Conservation (phyloP, 192 early-diverging fungal species). For the Podila verticillata region DNA sequence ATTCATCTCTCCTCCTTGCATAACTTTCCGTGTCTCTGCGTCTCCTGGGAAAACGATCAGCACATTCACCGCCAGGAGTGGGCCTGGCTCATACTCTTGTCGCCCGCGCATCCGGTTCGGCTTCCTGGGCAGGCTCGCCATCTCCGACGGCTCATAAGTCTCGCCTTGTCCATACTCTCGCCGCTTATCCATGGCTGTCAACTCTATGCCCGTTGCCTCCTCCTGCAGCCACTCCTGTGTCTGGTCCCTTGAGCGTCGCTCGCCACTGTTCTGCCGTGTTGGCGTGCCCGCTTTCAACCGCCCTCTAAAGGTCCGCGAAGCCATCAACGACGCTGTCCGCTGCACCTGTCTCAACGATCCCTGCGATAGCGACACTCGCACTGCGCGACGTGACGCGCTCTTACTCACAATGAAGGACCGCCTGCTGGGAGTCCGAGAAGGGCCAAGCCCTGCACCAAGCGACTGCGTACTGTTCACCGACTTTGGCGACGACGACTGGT, state of each 20-base stretch:
- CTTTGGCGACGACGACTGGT: no score
- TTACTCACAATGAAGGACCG: background rate
- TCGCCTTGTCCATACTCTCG: background rate
- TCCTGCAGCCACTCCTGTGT: background rate
- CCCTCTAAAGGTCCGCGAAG: background rate
- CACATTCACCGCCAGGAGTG: conserved; percentile 38
- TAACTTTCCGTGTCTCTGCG: conserved; percentile 17
- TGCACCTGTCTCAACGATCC: conserved; percentile 9
- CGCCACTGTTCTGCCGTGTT: background rate
- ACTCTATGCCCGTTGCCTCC: background rate
- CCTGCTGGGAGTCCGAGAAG: no score
- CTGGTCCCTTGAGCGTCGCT: background rate
- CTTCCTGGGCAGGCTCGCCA: background rate
- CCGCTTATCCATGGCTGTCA: background rate
- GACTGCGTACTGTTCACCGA: no score
- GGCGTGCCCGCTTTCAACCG: background rate
- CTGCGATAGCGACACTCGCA: background rate
- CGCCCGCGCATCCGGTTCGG: conserved; percentile 5
- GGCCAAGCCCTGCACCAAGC: no score
- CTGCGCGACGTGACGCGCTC: background rate
- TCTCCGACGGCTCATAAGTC: background rate
- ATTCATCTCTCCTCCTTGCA: background rate
- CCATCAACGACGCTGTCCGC: conserved; percentile 8
- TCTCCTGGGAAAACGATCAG: conserved; percentile 46
- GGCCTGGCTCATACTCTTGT: conserved; percentile 39